Percentiles rank a stretch among this genome's conserved stretches.
Evolutionary conservation across 1,139 yeast genomes (phyloP).

Genomic region (Debaryomyces sp.): DNA sequence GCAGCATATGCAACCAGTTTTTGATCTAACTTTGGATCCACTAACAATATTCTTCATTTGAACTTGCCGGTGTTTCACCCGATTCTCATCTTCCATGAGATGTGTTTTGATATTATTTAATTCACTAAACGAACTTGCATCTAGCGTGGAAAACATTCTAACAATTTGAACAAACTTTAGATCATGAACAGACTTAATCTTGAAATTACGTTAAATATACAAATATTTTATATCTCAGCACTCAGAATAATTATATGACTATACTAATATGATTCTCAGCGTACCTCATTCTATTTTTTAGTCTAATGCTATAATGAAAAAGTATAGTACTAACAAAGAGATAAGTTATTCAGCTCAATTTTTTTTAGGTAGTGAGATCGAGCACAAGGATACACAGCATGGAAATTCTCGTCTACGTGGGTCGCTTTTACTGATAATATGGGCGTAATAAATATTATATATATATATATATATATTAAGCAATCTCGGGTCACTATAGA

Average conservation of each 20-base stretch:
- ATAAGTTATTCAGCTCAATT: background rate
- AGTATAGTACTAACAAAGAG: background rate
- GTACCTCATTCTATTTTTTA: background rate
- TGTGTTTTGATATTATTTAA: constrained; percentile 2
- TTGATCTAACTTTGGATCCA: constrained; percentile 9
- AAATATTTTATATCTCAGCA: background rate
- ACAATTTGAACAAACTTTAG: too few species aligned
- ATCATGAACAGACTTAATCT: background rate
- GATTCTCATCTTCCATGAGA: background rate
- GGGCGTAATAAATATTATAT: background rate
- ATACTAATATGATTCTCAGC: background rate
- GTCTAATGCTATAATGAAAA: background rate
- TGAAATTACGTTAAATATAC: background rate
- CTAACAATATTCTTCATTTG: constrained; percentile 2
- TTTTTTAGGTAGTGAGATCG: background rate
- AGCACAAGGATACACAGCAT: background rate
- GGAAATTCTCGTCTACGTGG: background rate
- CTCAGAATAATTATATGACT: background rate
- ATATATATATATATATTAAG: background rate
- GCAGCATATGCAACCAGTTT: constrained; percentile 12
- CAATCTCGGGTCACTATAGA: background rate
- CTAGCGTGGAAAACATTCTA: constrained; percentile 11
- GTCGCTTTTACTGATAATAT: background rate
- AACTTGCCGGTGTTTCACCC: background rate
- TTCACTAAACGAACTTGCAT: constrained; percentile 9